Evolutionary conservation across 257 asterid species (phyloP).

Genomic region (Lithospermum erythrorhizon): DNA sequence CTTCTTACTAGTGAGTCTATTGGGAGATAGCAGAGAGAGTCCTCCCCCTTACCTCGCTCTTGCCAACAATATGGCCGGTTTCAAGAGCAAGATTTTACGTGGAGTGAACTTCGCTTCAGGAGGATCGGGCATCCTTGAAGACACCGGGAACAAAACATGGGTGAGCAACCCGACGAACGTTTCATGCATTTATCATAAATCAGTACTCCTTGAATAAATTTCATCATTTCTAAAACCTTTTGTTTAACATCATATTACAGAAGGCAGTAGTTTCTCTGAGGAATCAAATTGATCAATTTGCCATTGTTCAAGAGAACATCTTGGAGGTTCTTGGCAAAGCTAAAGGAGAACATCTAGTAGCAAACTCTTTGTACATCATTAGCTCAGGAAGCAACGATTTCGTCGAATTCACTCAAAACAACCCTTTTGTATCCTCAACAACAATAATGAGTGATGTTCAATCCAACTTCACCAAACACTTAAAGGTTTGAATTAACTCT

Average conservation of each 20-base stretch:
- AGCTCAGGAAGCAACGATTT: constrained; percentile 56
- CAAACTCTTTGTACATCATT: constrained; percentile 34
- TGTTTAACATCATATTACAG: constrained; percentile 4
- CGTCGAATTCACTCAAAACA: constrained; percentile 20
- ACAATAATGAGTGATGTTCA: constrained; percentile 18
- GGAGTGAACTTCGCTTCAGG: constrained; percentile 63
- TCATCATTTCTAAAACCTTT: not conserved
- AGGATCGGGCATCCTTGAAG: constrained; percentile 39
- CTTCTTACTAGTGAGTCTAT: constrained; percentile 20
- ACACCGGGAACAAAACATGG: constrained; percentile 18
- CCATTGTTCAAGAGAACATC: constrained; percentile 23
- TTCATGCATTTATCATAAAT: not conserved
- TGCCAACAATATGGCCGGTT: constrained; percentile 13
- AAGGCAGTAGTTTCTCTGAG: constrained; percentile 22
- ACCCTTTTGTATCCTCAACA: constrained; percentile 9
- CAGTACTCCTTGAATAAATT: not conserved
- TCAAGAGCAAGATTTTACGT: constrained; percentile 13
- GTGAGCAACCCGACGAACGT: constrained; percentile 7
- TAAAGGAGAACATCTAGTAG: constrained; percentile 24
- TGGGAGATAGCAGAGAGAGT: constrained; percentile 26
- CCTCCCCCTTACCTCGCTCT: constrained; percentile 37
- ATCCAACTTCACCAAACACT: constrained; percentile 18
- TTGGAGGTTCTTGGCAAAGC: constrained; percentile 24
- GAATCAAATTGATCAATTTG: constrained; percentile 33
- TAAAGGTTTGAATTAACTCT: constrained; percentile 19